Conservation (phyloP, 2,329 filamentous ascomycete genomes). For the Neoarthrinium moseri region DNA sequence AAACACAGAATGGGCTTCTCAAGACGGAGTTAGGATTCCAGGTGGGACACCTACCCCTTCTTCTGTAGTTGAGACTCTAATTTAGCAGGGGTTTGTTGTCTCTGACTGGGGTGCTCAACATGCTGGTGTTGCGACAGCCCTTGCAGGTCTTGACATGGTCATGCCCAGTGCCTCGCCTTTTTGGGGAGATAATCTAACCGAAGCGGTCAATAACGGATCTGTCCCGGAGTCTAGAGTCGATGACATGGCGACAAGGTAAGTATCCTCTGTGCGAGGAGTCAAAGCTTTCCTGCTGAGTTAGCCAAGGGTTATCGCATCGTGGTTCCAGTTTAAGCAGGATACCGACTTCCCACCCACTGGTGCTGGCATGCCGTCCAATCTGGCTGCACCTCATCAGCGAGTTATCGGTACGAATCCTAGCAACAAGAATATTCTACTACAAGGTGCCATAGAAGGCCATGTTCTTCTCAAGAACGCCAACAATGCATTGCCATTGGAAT, state of each 20-base stretch:
- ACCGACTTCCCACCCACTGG: slow-evolving; percentile 41
- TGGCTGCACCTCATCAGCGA: slow-evolving; percentile 45
- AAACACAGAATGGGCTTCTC: slow-evolving; percentile 64
- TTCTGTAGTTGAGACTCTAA: neutral
- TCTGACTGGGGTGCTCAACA: slow-evolving; percentile 70
- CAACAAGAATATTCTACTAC: slow-evolving; percentile 39
- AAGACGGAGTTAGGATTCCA: slow-evolving; percentile 61
- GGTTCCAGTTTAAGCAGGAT: slow-evolving; percentile 56
- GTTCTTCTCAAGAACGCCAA: slow-evolving; percentile 63
- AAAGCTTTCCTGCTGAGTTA: neutral
- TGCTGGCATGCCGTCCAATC: slow-evolving; percentile 46
- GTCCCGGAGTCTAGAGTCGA: slow-evolving; percentile 54
- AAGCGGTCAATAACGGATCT: slow-evolving; percentile 59
- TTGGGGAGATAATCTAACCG: slow-evolving; percentile 53
- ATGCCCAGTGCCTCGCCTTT: slow-evolving; percentile 53
- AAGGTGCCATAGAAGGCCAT: slow-evolving; percentile 59
- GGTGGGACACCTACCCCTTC: slow-evolving; percentile 19
- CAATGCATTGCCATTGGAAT: slow-evolving; percentile 51
- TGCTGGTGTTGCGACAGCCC: slow-evolving; percentile 57
- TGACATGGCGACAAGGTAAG: slow-evolving; percentile 56
- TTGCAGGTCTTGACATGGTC: slow-evolving; percentile 69
- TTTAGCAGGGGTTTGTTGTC: slow-evolving; percentile 56
- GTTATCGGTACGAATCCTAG: slow-evolving; percentile 46
- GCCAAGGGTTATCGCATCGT: slow-evolving; percentile 46
- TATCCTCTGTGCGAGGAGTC: too few species aligned